Conservation (phyloP, 495 filamentous ascomycete species). For the Pyrenula aspistea region DNA sequence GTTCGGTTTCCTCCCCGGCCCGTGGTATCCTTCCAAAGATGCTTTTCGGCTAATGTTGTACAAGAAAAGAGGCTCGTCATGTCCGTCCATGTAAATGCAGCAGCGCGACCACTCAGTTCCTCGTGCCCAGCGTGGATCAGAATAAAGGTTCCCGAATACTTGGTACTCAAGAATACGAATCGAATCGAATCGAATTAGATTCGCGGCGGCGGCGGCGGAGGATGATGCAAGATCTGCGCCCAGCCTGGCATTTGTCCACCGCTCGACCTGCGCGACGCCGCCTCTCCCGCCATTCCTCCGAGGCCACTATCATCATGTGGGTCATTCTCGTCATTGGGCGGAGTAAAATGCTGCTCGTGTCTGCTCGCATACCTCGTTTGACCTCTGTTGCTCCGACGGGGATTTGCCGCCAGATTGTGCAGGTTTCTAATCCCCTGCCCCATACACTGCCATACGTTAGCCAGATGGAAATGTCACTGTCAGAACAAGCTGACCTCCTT, state of each 20-base stretch:
- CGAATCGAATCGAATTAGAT: no score
- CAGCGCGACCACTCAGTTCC: no score
- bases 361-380: background rate
- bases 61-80: background rate
- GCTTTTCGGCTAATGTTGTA: background rate
- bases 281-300: background rate
- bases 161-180: no score
- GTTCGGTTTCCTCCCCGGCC: background rate
- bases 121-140: no score
- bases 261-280: background rate
- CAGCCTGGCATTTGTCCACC: background rate
- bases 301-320: background rate
- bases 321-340: background rate
- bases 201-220: no score
- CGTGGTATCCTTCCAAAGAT: background rate
- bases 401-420: background rate
- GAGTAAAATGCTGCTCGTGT: background rate
- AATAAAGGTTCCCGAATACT: no score
- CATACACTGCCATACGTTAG: background rate
- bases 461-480: background rate
- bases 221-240: background rate
- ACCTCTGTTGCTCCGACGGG: background rate
- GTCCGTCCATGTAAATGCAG: no score
- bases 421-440: background rate
- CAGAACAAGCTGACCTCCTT: constrained; percentile 39